phyloP scores from a whole-genome alignment of 2,329 filamentous ascomycete genomes.

The Neonectria faginata region DNA sequence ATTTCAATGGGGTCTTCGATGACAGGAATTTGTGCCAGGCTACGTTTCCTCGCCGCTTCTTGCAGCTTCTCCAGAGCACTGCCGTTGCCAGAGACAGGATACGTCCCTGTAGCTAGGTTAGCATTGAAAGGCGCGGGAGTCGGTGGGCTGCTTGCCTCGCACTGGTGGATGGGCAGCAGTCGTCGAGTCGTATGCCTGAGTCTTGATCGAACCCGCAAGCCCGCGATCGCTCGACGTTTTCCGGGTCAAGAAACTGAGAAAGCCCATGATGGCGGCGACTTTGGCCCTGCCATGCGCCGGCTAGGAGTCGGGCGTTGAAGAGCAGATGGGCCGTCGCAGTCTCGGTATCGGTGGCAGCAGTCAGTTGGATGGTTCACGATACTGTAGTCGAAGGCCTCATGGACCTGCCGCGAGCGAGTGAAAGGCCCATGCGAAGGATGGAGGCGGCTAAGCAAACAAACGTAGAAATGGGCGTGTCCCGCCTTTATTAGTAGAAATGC shows the following conservation, averaged over 20 bases:
- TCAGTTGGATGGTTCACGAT: conserved; percentile 15
- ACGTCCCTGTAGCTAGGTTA: conserved; percentile 38
- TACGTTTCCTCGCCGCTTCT: conserved; percentile 43
- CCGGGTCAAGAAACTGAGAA: conserved; percentile 42
- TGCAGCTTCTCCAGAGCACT: conserved; percentile 44
- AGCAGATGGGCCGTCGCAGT: background rate
- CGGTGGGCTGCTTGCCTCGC: conserved; percentile 33
- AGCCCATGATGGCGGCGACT: conserved; percentile 41
- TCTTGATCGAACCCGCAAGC: conserved; percentile 29
- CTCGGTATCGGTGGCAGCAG: background rate
- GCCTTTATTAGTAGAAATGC: conserved; percentile 36
- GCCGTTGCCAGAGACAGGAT: conserved; percentile 44
- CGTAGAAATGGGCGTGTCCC: conserved; percentile 29
- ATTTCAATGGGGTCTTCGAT: conserved; percentile 18
- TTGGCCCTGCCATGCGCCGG: conserved; percentile 37
- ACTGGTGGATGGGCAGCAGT: conserved; percentile 41
- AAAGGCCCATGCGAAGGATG: conserved; percentile 23
- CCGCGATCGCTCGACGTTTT: conserved; percentile 31
- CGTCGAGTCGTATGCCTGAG: conserved; percentile 44
- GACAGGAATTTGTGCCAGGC: conserved; percentile 37
- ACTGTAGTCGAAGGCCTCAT: conserved; percentile 28
- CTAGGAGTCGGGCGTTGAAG: conserved; percentile 1
- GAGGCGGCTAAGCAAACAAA: conserved; percentile 10
- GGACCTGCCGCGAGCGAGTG: conserved; percentile 37
- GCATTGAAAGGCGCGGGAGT: background rate